Conservation (phyloP, 208 protist genomes). For the Trypanosoma mega region DNA sequence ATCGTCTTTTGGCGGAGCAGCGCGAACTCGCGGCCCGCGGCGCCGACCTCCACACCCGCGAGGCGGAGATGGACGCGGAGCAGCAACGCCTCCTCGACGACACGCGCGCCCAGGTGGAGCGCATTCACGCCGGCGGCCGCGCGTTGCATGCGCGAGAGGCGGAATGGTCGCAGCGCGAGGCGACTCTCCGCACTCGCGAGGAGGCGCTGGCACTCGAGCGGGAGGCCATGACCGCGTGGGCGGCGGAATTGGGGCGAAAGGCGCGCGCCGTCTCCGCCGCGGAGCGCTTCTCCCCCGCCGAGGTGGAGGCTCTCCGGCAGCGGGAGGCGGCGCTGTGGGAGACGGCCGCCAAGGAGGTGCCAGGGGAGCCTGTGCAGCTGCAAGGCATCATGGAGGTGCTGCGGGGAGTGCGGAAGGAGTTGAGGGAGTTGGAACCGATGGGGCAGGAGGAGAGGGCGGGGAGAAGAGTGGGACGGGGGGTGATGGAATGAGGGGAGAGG, state of each 20-base stretch:
- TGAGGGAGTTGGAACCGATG: background rate
- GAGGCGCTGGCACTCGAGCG: background rate
- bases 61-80: conserved; percentile 7
- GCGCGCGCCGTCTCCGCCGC: background rate
- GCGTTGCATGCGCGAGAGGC: conserved; percentile 3
- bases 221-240: conserved; percentile 3
- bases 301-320: background rate
- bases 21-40: background rate
- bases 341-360: conserved; percentile 7
- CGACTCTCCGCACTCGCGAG: background rate
- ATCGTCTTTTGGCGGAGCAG: background rate
- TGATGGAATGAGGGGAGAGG: too few species aligned
- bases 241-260: conserved; percentile 2
- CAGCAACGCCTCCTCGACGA: conserved; percentile 11
- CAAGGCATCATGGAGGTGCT: conserved; percentile 2
- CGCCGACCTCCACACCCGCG: conserved; percentile 4
- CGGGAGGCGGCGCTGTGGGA: conserved; percentile 20
- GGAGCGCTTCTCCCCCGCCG: background rate
- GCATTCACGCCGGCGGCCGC: conserved; percentile 14
- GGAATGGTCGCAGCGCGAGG: background rate
- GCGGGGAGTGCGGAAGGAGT: background rate
- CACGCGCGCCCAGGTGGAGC: conserved; percentile 5
- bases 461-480: too few species aligned
- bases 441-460: background rate
- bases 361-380: background rate